These are phyloP conservation scores for Monascus ruber DNA, from an alignment of 2,329 filamentous ascomycete species.

Conservation along the genomic window DNA sequence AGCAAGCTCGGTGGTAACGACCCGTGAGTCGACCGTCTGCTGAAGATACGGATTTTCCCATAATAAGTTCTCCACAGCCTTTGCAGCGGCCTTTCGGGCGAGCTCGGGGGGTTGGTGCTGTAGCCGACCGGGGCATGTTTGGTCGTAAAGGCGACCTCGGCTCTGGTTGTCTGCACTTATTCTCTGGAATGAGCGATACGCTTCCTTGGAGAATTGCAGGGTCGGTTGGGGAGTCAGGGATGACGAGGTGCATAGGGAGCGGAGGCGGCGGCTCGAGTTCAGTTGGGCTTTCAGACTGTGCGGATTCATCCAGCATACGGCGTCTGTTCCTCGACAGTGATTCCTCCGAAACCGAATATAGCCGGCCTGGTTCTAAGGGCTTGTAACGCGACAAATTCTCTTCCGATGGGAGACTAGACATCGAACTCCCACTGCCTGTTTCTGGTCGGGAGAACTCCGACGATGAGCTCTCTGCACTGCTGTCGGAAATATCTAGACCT, in stretches of 20 bases:
- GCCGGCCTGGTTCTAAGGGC: conserved; percentile 25
- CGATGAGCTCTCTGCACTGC: conserved; percentile 54
- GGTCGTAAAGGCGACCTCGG: conserved; percentile 6
- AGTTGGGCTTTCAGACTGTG: conserved; percentile 18
- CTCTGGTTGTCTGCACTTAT: conserved; percentile 1
- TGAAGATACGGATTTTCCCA: conserved; percentile 85
- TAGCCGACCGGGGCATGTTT: conserved; percentile 11
- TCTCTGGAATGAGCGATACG: conserved; percentile 23
- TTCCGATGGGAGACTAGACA: conserved; percentile 45
- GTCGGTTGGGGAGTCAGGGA: conserved; percentile 39
- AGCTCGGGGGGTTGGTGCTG: conserved; percentile 28
- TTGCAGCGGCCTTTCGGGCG: conserved; percentile 65
- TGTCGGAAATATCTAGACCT: conserved; percentile 49
- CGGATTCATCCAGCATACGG: conserved; percentile 20
- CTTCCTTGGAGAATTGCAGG: conserved; percentile 32
- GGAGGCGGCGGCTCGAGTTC: conserved; percentile 20
- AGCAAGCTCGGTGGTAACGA: conserved; percentile 89
- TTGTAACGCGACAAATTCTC: conserved; percentile 18
- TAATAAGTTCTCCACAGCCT: conserved; percentile 66
- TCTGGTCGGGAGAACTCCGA: conserved; percentile 51
- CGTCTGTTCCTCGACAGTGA: conserved; percentile 28
- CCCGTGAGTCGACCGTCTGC: conserved; percentile 86
- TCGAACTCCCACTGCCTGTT: conserved; percentile 50
- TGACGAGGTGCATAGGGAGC: conserved; percentile 19
- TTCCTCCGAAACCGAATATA: conserved; percentile 47